Base-by-base conservation (phyloP, 1,284 basidiomycete species). In the Vanrija pseudolonga region DNA sequence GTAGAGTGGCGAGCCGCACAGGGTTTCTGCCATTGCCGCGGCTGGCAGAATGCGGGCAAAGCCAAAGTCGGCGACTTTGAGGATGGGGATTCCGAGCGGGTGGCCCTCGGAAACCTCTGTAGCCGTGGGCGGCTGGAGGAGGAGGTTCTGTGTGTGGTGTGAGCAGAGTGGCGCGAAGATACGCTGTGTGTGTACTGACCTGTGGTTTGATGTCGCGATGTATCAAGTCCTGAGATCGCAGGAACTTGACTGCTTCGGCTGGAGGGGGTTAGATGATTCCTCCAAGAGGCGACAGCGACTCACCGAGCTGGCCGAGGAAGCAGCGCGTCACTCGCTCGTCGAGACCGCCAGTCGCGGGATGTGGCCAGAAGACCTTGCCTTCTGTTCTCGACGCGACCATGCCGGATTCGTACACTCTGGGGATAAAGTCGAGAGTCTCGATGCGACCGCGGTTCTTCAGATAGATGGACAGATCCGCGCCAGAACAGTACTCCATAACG, bases 201-300 rank as follows among this genome's bases (percentile, higher is more conserved):
- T 93, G 93, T 26, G 95, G 95, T 75, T 98, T 98, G 76, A 98
- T 94, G 70, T 98, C 95, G 47, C 96, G 82, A 73, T 98, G 95
- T 41, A 98, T 93, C 53, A 98, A 84, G 69, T 96, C 90, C 59
- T 89, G 82, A 24, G 86, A 83, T 18, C 94, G 84, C 50, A 98
- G 81, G 73, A 98, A 98, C 69, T 92, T 89, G 64, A 99, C 83
- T 0, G 95, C 95, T 43, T 90, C 86, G 15, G 90, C 94, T 90
- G 68, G n/a, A 55, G 47, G 24, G 39, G 19, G 59, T 62, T 43
- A 63, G 56, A 56, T 17, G 20, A 36, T 36, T 40, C 39, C 32
- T 11, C 26, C n/a, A 26, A 26, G 39, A 6, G n/a, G 39, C 11
- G 6, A 41, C n/a, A 24, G 17, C n/a, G 36, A 75, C 84, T 67